Percentiles rank a stretch among this genome's conserved stretches.
These are phyloP conservation scores for Alternaria hordeiaustralica DNA, from an alignment of 2,329 filamentous ascomycete species.

Conservation along the genomic window DNA sequence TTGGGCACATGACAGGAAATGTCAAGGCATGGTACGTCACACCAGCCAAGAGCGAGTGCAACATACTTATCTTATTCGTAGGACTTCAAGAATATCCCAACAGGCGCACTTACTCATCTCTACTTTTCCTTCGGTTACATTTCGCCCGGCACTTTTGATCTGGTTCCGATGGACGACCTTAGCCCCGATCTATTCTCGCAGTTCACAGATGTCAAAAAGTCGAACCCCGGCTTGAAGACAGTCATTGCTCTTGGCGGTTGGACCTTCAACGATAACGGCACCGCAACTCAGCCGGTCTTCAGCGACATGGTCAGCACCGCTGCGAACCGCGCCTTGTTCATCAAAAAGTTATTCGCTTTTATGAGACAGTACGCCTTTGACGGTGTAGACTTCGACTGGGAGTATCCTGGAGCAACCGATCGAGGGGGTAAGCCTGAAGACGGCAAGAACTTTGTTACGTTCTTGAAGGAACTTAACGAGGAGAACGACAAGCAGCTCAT, in stretches of 20 bases:
- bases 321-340: conserved; percentile 38
- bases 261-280: conserved; percentile 48
- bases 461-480: neutral
- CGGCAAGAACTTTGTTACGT: neutral
- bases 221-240: conserved; percentile 31
- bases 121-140: conserved; percentile 5
- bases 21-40: neutral
- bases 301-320: conserved; percentile 30
- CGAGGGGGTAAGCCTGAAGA: conserved; percentile 8
- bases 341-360: conserved; percentile 45
- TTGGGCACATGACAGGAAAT: conserved; percentile 1
- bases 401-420: conserved; percentile 24
- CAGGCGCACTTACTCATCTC: neutral
- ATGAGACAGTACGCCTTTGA: conserved; percentile 53
- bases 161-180: neutral
- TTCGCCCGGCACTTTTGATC: neutral
- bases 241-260: conserved; percentile 51
- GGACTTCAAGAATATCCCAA: neutral
- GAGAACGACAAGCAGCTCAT: neutral
- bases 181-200: neutral
- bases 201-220: conserved; percentile 38
- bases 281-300: conserved; percentile 40
- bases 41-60: too few relatives aligned
- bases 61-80: too few relatives aligned
- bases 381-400: conserved; percentile 56